These are phyloP conservation scores for Nigrospora sphaerica DNA, from an alignment of 2,329 filamentous ascomycete species.

Conservation along the genomic window DNA sequence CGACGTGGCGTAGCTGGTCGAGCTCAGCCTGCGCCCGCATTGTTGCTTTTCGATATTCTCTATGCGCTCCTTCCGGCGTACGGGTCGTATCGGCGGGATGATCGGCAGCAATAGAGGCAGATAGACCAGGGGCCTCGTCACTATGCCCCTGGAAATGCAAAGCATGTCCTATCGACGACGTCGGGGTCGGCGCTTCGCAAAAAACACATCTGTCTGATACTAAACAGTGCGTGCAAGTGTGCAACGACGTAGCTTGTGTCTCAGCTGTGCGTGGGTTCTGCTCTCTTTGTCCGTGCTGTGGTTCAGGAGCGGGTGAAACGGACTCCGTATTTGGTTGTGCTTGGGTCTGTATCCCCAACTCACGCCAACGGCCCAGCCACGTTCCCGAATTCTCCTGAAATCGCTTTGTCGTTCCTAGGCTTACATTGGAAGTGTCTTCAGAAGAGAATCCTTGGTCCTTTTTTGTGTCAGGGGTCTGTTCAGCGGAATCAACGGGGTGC, in stretches of 20 bases:
- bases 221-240: not conserved
- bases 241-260: no score
- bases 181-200: not conserved
- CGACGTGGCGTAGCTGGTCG: not conserved
- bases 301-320: no score
- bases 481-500: not conserved
- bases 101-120: no score
- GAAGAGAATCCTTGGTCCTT: no score
- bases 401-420: no score
- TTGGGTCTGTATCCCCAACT: not conserved
- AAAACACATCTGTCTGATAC: not conserved
- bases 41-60: slow-evolving; percentile 4
- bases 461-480: not conserved
- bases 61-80: not conserved
- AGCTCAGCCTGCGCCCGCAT: slow-evolving; percentile 5
- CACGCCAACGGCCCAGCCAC: not conserved
- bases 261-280: no score
- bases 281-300: no score
- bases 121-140: not conserved
- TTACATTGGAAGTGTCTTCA: no score
- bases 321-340: not conserved
- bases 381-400: not conserved
- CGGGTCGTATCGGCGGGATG: no score
- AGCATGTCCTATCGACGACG: not conserved
- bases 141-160: not conserved